phyloP scores from a whole-genome alignment of 306 rosid species.

The Prosopis cineraria region DNA sequence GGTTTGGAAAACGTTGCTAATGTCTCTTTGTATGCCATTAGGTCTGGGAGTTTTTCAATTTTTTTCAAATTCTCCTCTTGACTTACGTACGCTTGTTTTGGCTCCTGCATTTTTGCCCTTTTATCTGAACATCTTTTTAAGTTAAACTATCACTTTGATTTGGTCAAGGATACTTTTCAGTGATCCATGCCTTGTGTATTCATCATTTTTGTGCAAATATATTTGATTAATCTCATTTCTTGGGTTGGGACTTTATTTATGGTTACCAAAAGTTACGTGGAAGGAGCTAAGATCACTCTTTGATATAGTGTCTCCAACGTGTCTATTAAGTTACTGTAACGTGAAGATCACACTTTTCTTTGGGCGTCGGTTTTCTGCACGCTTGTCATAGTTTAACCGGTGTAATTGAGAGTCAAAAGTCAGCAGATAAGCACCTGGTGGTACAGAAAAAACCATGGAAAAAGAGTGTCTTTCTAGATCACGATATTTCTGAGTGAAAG shows the following conservation, averaged over 20 bases:
- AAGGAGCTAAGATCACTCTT: background rate
- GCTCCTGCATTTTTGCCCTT: background rate
- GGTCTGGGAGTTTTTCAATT: background rate
- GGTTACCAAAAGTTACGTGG: background rate
- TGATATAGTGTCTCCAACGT: background rate
- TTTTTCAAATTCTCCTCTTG: background rate
- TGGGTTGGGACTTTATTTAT: background rate
- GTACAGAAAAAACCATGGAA: constrained; percentile 20
- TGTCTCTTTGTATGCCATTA: background rate
- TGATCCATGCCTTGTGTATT: background rate
- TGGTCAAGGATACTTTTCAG: background rate
- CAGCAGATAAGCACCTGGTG: constrained; percentile 27
- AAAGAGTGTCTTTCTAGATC: constrained; percentile 20
- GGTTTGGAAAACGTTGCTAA: background rate
- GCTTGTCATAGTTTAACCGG: background rate
- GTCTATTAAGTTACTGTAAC: background rate
- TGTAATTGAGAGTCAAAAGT: background rate
- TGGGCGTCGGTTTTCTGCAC: constrained; percentile 42
- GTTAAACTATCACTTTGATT: background rate
- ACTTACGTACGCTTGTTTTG: background rate
- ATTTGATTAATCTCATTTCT: background rate
- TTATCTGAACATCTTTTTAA: background rate
- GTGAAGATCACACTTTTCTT: constrained; percentile 25
- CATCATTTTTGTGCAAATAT: background rate
- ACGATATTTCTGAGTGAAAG: constrained; percentile 25